Base-by-base conservation (phyloP, 1,284 basidiomycete species). In the Puccinia brachypodii region DNA sequence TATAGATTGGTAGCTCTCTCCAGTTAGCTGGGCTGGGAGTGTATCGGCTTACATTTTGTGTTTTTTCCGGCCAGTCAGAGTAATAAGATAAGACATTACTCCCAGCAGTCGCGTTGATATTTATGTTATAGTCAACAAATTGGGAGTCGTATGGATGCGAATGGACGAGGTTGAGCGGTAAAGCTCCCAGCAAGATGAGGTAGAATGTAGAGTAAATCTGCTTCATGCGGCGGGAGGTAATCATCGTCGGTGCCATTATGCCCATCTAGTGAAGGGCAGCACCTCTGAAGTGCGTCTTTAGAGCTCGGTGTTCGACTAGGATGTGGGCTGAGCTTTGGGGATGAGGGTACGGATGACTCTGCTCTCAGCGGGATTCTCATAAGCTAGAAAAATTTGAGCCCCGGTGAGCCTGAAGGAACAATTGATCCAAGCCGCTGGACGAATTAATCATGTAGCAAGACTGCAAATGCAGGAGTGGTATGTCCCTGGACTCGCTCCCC, bases 1-100 rank as follows among this genome's bases (percentile, higher is more conserved):
- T 94, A 87, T 96, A 96, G 82, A 91, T 90, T 0, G 94, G 94
- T 25, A 95, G 87, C 25, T 90, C 89, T 47, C 94, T 90, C 94
- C 94, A 96, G 87, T 96, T 96, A 25, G 84, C 78, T 0, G 94
- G 94, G 0, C 93, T 94, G 0, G 89, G 89, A 0, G 91, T 92
- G 87, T 95, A 95, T 3, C 62, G 58, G 25, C 75, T 66, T 4
- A 89, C 90, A 2, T 87, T 88, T 84, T 91, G 92, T 14, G 89
- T 86, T 79, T 91, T 89, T 40, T 84, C 85, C 2, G 79, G 79
- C 79, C 79, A 81, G 72, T 90, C 89, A 8, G 92, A 88, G 38
- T 88, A 86, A 87, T 95, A 96, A 72, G 94, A 89, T 58, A 91
- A 87, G 16, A 92, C 90, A 64, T 86, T 84, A 81, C 89, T 89